phyloP scores from a whole-genome alignment of 192 early-diverging fungal genomes.

The Backusella parvicylindrica region DNA sequence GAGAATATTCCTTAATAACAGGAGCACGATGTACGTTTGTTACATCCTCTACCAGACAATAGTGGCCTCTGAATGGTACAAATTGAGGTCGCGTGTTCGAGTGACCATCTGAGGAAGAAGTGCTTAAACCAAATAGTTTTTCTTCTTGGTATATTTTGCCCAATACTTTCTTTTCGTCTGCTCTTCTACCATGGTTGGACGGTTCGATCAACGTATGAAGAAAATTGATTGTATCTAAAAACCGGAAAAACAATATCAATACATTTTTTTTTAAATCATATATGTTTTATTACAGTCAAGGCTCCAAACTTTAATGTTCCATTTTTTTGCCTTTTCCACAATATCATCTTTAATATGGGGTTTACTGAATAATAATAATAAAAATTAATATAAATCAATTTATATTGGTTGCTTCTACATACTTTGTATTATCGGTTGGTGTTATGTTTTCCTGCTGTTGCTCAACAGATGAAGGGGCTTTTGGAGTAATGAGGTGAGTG shows the following conservation, averaged over 20 bases:
- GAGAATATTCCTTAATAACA: conserved; percentile 7
- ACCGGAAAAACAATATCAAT: background rate
- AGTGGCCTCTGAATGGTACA: conserved; percentile 15
- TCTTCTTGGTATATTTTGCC: conserved; percentile 17
- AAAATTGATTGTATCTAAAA: background rate
- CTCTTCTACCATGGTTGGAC: background rate
- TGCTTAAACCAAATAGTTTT: conserved; percentile 17
- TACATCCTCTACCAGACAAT: conserved; percentile 15
- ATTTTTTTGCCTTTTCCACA: conserved; percentile 13
- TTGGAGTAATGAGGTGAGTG: conserved; percentile 24
- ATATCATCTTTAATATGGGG: conserved; percentile 11
- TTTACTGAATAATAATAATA: background rate
- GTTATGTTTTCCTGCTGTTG: background rate
- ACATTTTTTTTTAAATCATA: background rate
- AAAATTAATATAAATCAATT: background rate
- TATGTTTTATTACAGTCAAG: conserved; percentile 8
- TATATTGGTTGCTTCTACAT: background rate
- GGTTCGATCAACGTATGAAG: background rate
- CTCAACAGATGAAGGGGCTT: background rate
- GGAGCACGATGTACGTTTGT: conserved; percentile 10
- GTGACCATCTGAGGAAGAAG: background rate
- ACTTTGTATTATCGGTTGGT: background rate
- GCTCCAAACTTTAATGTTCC: conserved; percentile 20
- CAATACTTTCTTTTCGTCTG: background rate
- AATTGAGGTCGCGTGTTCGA: conserved; percentile 10